phyloP scores from a whole-genome alignment of 768 basidiomycete species.

The Leccinum rimulosum region DNA sequence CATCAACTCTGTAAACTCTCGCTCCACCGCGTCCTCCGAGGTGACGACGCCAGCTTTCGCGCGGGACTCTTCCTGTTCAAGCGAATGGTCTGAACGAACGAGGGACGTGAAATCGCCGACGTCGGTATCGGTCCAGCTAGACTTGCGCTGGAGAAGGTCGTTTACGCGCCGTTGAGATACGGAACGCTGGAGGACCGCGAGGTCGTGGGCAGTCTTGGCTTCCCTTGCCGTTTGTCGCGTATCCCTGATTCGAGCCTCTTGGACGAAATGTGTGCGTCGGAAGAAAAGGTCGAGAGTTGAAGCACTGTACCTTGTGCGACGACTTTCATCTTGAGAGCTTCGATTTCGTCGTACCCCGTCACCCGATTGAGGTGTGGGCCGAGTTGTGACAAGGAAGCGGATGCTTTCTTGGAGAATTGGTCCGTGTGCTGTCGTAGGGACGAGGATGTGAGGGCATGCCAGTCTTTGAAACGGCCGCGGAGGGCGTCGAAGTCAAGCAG shows the following conservation, averaged over 20 bases:
- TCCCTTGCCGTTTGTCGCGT: constrained; percentile 64
- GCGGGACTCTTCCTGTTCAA: constrained; percentile 73
- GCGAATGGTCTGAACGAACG: constrained; percentile 85
- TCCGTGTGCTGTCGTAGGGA: constrained; percentile 52
- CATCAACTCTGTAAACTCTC: constrained; percentile 86
- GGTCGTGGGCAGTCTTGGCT: constrained; percentile 75
- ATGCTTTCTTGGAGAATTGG: constrained; percentile 53
- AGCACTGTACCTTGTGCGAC: constrained; percentile 70
- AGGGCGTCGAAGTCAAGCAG: constrained; percentile 32
- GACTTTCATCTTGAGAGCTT: constrained; percentile 73
- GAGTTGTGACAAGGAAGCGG: constrained; percentile 64
- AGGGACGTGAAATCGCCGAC: constrained; percentile 86
- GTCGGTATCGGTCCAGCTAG: constrained; percentile 87
- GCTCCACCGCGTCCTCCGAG: constrained; percentile 79
- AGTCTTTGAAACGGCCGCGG: constrained; percentile 40
- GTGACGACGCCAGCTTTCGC: constrained; percentile 67
- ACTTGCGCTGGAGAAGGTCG: constrained; percentile 91
- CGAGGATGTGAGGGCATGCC: constrained; percentile 39
- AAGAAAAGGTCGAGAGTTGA: not conserved
- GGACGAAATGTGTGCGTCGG: constrained; percentile 11
- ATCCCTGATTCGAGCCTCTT: constrained; percentile 72
- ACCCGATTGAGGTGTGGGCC: constrained; percentile 80
- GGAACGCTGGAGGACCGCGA: constrained; percentile 76
- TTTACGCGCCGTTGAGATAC: constrained; percentile 94
- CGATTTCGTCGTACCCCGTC: constrained; percentile 91